A percentile compares a stretch with the other conserved stretches of the same genome.
These are phyloP conservation scores for Boletus subparvulus DNA, from an alignment of 768 basidiomycete genomes.

Conservation along the genomic window DNA sequence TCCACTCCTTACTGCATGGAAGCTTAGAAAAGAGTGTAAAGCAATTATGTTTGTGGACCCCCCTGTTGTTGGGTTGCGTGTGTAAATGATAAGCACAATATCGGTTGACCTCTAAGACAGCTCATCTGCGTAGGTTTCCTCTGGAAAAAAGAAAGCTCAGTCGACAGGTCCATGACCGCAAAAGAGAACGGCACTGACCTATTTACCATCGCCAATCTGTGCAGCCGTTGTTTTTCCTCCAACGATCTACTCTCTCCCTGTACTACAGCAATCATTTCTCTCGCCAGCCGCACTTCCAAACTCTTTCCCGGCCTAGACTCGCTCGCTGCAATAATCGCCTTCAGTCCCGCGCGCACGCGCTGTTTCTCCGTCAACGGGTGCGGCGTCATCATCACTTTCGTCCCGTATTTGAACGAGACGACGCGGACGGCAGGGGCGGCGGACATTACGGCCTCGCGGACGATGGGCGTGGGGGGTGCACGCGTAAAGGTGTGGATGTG, in stretches of 20 bases:
- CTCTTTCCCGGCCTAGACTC: slow-evolving; percentile 55
- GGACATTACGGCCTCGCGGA: slow-evolving; percentile 66
- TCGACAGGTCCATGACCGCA: not conserved
- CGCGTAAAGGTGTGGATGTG: slow-evolving; percentile 74
- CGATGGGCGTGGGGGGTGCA: slow-evolving; percentile 74
- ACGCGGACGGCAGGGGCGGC: slow-evolving; percentile 72
- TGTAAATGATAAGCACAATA: not conserved
- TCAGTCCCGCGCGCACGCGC: slow-evolving; percentile 64
- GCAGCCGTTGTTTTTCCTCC: slow-evolving; percentile 59
- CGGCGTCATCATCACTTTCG: slow-evolving; percentile 67
- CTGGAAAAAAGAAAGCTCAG: slow-evolving; percentile 15
- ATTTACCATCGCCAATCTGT: slow-evolving; percentile 72
- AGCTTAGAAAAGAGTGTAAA: no score
- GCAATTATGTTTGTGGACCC: not conserved
- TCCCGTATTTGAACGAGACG: slow-evolving; percentile 55
- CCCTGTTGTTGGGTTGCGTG: not conserved
- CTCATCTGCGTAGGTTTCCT: slow-evolving; percentile 23
- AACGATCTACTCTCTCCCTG: slow-evolving; percentile 60
- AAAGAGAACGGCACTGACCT: slow-evolving; percentile 49
- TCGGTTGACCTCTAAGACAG: not conserved
- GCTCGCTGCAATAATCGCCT: slow-evolving; percentile 68
- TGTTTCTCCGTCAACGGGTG: slow-evolving; percentile 79
- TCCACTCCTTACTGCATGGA: no score
- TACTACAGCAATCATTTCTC: slow-evolving; percentile 73
- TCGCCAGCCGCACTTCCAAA: slow-evolving; percentile 69